These are phyloP conservation scores for Penicillium sp. DNA, from an alignment of 2,329 filamentous ascomycete genomes.

Conservation along the genomic window DNA sequence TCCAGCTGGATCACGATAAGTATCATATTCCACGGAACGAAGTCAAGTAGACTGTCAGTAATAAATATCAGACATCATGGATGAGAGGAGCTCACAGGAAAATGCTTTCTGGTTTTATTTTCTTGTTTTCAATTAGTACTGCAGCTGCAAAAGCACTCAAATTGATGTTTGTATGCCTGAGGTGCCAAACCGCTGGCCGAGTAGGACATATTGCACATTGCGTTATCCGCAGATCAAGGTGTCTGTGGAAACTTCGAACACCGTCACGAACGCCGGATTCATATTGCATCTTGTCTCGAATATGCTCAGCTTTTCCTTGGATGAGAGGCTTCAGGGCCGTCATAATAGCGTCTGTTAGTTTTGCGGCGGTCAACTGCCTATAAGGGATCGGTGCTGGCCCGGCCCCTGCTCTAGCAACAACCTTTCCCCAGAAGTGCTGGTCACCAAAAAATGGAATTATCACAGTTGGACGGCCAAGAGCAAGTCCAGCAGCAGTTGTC, in stretches of 20 bases:
- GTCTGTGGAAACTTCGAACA: slow-evolving; percentile 66
- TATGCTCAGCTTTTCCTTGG: slow-evolving; percentile 53
- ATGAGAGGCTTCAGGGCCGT: slow-evolving; percentile 61
- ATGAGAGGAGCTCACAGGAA: slow-evolving; percentile 59
- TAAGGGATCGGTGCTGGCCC: slow-evolving; percentile 69
- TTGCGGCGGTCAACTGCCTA: slow-evolving; percentile 64
- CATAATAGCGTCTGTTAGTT: slow-evolving; percentile 62
- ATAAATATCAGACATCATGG: no score
- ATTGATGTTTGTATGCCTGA: slow-evolving; percentile 64
- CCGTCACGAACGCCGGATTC: slow-evolving; percentile 65
- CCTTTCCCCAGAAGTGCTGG: slow-evolving; percentile 78
- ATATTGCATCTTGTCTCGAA: slow-evolving; percentile 64
- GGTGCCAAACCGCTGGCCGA: slow-evolving; percentile 70
- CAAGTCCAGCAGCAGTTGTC: slow-evolving; percentile 80
- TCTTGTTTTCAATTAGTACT: slow-evolving; percentile 62
- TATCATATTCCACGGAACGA: slow-evolving; percentile 67
- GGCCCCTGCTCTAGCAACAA: slow-evolving; percentile 69
- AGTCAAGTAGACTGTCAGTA: no score
- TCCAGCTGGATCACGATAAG: slow-evolving; percentile 74
- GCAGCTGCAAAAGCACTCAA: slow-evolving; percentile 72
- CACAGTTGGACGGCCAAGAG: slow-evolving; percentile 74
- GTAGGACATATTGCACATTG: slow-evolving; percentile 68
- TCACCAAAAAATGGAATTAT: slow-evolving; percentile 86
- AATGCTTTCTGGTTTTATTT: slow-evolving; percentile 67
- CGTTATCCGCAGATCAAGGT: slow-evolving; percentile 64